A percentile compares a stretch with the other conserved stretches of the same genome.
These are phyloP conservation scores for Boletus pseudo-olivaceus DNA, from an alignment of 768 basidiomycete genomes.

Conservation along the genomic window DNA sequence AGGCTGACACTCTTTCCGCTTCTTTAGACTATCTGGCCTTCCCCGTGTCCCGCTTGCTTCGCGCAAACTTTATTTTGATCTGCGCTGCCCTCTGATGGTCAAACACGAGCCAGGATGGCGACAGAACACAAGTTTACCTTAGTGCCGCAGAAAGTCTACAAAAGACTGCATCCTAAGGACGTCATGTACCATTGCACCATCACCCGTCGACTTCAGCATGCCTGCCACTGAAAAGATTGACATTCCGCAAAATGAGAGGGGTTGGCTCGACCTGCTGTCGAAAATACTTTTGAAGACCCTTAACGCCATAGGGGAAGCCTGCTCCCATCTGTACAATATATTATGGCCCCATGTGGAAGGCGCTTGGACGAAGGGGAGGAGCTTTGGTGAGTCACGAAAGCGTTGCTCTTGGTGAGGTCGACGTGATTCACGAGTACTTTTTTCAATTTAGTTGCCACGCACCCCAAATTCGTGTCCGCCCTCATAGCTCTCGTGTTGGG, in stretches of 20 bases:
- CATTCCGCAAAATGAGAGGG: not conserved
- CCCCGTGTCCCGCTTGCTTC: not conserved
- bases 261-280: not conserved
- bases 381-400: constrained; percentile 1
- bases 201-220: not conserved
- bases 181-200: not conserved
- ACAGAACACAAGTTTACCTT: not conserved
- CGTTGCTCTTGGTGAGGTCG: not conserved
- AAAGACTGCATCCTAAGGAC: not conserved
- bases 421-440: not conserved
- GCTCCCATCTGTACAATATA: rapidly evolving
- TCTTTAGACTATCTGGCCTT: not conserved
- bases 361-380: not conserved
- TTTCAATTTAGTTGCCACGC: not conserved
- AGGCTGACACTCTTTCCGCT: not conserved
- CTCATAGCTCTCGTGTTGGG: not conserved
- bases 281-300: rapidly evolving
- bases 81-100: not conserved
- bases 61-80: not conserved
- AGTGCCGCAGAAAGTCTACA: not conserved
- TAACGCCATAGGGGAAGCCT: rapidly evolving
- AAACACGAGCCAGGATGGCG: not conserved
- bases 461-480: not conserved
- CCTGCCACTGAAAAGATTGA: not conserved
- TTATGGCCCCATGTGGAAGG: not conserved